phyloP scores from a whole-genome alignment of 2,329 filamentous ascomycete genomes.

The Pestalotiopsis fici region DNA sequence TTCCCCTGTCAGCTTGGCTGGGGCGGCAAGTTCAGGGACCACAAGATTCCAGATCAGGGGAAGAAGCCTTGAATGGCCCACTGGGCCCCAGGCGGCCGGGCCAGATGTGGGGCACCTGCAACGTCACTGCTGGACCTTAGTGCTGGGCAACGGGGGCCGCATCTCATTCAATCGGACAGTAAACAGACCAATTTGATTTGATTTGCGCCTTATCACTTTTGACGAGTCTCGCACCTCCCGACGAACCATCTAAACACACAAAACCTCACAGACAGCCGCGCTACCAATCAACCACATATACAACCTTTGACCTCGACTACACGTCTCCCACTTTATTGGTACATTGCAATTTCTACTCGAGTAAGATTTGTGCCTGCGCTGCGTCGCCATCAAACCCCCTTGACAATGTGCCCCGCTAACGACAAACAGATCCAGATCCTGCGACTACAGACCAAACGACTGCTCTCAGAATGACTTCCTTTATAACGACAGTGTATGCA shows the following conservation, averaged over 20 bases:
- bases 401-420: slow-evolving; percentile 5
- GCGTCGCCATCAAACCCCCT: not conserved
- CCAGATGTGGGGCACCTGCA: not conserved
- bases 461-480: slow-evolving; percentile 64
- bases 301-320: not conserved
- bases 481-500: slow-evolving; percentile 67
- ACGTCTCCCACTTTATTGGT: not conserved
- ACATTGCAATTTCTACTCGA: not conserved
- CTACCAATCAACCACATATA: not conserved
- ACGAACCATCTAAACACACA: too few relatives aligned
- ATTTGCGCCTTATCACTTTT: not conserved
- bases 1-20: not conserved
- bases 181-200: not conserved
- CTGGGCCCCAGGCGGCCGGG: not conserved
- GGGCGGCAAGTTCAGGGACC: not conserved
- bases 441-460: not conserved
- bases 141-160: not conserved
- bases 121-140: slow-evolving; percentile 4
- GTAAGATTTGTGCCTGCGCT: not conserved
- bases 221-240: not conserved
- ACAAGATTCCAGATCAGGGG: not conserved
- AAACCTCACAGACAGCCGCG: not conserved
- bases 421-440: not conserved
- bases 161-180: not conserved
- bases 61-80: not conserved